Conservation (phyloP, 31 red algal species). For the Endocladia muricata region DNA sequence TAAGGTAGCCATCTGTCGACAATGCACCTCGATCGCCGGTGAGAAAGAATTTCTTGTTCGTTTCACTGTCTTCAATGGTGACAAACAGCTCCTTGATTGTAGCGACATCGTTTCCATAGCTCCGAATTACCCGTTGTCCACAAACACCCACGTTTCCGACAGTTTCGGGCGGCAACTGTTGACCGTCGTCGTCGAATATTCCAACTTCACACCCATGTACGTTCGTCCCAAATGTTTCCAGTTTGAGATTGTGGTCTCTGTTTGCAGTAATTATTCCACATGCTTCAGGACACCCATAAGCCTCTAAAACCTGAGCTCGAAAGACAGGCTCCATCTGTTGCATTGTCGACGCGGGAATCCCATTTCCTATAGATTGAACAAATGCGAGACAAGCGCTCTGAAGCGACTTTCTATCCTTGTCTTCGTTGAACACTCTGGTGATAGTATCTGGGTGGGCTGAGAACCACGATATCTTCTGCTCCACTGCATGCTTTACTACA, state of each 20-base stretch:
- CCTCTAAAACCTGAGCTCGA: conserved; percentile 29
- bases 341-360: not conserved
- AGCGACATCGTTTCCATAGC: conserved; percentile 31
- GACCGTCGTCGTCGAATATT: conserved; percentile 35
- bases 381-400: conserved; percentile 22
- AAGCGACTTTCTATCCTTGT: not conserved
- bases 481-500: not conserved
- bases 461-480: conserved; percentile 47
- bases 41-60: conserved; percentile 35
- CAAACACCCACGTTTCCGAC: conserved; percentile 42
- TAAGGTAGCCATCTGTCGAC: conserved; percentile 25
- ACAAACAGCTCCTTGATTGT: conserved; percentile 25
- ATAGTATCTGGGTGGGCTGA: conserved; percentile 24
- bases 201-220: conserved; percentile 34
- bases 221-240: conserved; percentile 33
- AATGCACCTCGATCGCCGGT: conserved; percentile 51
- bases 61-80: conserved; percentile 26
- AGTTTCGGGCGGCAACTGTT: not conserved
- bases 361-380: conserved; percentile 20
- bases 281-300: conserved; percentile 63
- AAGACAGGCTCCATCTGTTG: conserved; percentile 27
- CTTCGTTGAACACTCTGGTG: conserved; percentile 10
- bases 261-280: conserved; percentile 40
- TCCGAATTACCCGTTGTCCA: conserved; percentile 17
- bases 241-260: conserved; percentile 6